These are phyloP conservation scores for Urtica urens DNA, from an alignment of 306 rosid genomes.

Conservation along the genomic window DNA sequence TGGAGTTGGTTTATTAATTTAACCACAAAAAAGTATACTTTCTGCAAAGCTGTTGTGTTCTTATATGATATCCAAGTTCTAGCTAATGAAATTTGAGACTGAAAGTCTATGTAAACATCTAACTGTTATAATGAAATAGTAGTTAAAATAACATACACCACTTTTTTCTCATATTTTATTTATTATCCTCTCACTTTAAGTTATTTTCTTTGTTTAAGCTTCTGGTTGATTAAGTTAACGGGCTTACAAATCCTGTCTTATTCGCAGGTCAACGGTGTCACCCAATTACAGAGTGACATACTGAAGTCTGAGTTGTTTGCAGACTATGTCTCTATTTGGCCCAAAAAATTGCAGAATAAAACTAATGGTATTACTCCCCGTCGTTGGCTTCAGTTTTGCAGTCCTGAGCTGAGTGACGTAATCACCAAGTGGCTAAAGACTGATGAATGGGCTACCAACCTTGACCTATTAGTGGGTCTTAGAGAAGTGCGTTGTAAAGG, in stretches of 20 bases:
- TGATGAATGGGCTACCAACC: constrained; percentile 74
- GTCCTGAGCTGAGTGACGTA: constrained; percentile 79
- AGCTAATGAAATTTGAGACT: no score
- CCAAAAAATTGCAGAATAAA: constrained; percentile 88
- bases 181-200: background rate
- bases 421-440: constrained; percentile 92
- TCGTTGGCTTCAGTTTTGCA: constrained; percentile 87
- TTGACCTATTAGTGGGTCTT: constrained; percentile 73
- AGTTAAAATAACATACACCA: background rate
- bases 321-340: constrained; percentile 93
- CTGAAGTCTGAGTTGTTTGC: constrained; percentile 79
- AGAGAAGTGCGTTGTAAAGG: constrained; percentile 36
- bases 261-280: constrained; percentile 85
- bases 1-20: background rate
- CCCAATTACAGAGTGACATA: constrained; percentile 92
- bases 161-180: background rate
- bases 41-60: background rate
- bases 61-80: no score
- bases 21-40: background rate
- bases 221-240: constrained; percentile 7
- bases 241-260: constrained; percentile 6
- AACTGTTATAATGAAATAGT: background rate
- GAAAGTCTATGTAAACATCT: no score
- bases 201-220: constrained; percentile 5
- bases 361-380: constrained; percentile 97